Percentiles rank a stretch among this genome's conserved stretches.
Conservation (phyloP, 139 green algal genomes). For the Nannochloris sp. region DNA sequence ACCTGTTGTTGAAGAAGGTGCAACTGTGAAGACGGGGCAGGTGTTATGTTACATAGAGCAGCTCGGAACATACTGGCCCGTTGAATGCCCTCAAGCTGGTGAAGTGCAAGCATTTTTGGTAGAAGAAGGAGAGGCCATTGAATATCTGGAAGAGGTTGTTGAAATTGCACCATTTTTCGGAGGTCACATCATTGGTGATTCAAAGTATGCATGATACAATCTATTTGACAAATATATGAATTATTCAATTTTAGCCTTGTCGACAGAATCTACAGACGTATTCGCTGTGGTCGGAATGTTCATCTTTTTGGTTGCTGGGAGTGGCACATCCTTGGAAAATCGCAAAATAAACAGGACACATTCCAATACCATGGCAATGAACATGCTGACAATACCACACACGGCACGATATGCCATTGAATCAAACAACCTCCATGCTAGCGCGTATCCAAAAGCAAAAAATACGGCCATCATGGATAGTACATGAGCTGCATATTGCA, state of each 20-base stretch:
- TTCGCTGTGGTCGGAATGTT: background rate
- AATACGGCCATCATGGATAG: slow-evolving; percentile 69
- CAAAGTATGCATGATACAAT: slow-evolving; percentile 47
- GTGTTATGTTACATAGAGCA: slow-evolving; percentile 82
- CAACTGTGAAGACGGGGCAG: slow-evolving; percentile 79
- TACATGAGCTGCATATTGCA: slow-evolving; percentile 66
- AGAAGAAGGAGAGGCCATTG: slow-evolving; percentile 72
- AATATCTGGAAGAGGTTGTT: slow-evolving; percentile 64
- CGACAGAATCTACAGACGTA: background rate
- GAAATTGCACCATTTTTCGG: slow-evolving; percentile 72
- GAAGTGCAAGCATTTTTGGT: slow-evolving; percentile 67
- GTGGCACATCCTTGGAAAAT: slow-evolving; percentile 10
- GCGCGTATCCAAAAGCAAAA: slow-evolving; percentile 55
- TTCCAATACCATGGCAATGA: slow-evolving; percentile 51
- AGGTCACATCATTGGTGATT: slow-evolving; percentile 82
- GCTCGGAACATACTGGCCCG: slow-evolving; percentile 79
- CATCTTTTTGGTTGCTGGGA: background rate
- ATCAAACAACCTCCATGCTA: slow-evolving; percentile 17
- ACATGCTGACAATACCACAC: slow-evolving; percentile 38
- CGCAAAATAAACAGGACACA: slow-evolving; percentile 55
- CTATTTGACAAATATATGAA: background rate
- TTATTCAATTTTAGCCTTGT: background rate
- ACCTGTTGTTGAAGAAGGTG: slow-evolving; percentile 51
- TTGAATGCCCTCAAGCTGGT: slow-evolving; percentile 75
- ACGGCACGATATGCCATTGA: slow-evolving; percentile 31